Evolutionary conservation across 176 grass and related monocot genomes (phyloP), one percentile per base, ranked within the genome.

Genomic region (Phyllostachys edulis): DNA sequence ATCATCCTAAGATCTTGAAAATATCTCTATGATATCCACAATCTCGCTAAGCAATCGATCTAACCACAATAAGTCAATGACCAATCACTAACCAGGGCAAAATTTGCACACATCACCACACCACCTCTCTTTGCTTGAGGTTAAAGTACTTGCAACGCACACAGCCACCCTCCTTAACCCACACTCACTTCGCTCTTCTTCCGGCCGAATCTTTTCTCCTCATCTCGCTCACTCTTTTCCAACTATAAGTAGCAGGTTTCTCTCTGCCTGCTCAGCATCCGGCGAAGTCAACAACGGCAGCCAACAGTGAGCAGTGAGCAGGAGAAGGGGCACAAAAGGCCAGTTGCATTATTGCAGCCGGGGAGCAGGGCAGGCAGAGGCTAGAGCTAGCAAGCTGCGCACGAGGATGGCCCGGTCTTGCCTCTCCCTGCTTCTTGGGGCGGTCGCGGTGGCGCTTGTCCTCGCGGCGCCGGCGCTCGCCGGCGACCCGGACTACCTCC

Each of bases 401-500:
- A 16, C 1, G 21, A 52, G 2, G 17, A 85, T 78, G 72, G 56
- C 56, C 5, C 15, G 46, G 27, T 6, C 16, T 80, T 13, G 16
- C 12, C 63, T 34, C 1, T 29, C 79, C 52, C 0, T 61, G 84
- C 10, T 85, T 75, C 40, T 85, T 69, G 79, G 36, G 7, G 75
- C 29, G 36, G 63, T 61, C 1, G 54, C 64, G 2, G 79, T 41
- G 80, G 65, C 32, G 61, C 52, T 83, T 15, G 26, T 23, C 42
- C 68, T 92, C 10, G 69, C 44, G 2, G 56, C 49, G 46, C 21
- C 67, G 49, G 44, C 87, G 47, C 67, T 92, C 42, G 83, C 86
- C 67, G 79, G 79, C 69, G 94, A 97, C 71, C 94, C 94, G 6
- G 92, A 94, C 83, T 89, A 89, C 85, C 94, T 97, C 85, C 94